A percentile compares a stretch with the other conserved stretches of the same genome.
Conservation (phyloP, 2,329 filamentous ascomycete genomes). For the Escovopsis weberi region DNA sequence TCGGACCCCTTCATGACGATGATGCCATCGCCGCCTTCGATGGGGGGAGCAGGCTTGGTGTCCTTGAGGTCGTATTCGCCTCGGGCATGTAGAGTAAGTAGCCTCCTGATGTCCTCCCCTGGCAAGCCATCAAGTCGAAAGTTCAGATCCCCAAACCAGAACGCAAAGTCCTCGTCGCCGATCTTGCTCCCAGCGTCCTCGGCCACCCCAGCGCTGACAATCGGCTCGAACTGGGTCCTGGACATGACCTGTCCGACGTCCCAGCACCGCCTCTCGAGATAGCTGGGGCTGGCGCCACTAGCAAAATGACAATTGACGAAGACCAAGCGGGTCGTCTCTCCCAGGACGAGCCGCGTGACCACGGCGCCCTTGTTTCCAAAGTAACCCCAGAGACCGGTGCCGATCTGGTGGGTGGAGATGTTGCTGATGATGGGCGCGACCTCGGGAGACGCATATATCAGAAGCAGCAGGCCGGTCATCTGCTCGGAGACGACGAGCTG, state of each 20-base stretch:
- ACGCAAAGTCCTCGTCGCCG: constrained; percentile 82
- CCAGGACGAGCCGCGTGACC: constrained; percentile 65
- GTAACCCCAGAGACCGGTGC: constrained; percentile 82
- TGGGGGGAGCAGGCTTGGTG: constrained; percentile 18
- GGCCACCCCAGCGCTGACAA: constrained; percentile 49
- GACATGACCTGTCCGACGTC: constrained; percentile 66
- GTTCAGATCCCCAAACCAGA: constrained; percentile 95
- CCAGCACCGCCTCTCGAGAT: constrained; percentile 78
- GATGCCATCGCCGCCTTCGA: constrained; percentile 35
- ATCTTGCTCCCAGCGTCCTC: constrained; percentile 55
- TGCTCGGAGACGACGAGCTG: constrained; percentile 66
- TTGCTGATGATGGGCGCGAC: constrained; percentile 62
- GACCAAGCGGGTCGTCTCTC: constrained; percentile 76
- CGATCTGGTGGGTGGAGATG: constrained; percentile 69
- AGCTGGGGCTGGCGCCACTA: constrained; percentile 64
- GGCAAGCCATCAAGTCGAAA: constrained; percentile 81
- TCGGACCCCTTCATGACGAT: constrained; percentile 32
- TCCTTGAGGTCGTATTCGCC: constrained; percentile 55
- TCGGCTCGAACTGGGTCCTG: constrained; percentile 64
- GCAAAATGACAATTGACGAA: constrained; percentile 89
- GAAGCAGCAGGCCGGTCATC: constrained; percentile 67
- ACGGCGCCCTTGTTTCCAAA: constrained; percentile 95
- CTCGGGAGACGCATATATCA: constrained; percentile 73
- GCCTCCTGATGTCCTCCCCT: constrained; percentile 73
- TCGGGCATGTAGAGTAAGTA: constrained; percentile 68